Evolutionary conservation across 345 rosid genomes (phyloP).

Genomic region (Kandelia obovata): DNA sequence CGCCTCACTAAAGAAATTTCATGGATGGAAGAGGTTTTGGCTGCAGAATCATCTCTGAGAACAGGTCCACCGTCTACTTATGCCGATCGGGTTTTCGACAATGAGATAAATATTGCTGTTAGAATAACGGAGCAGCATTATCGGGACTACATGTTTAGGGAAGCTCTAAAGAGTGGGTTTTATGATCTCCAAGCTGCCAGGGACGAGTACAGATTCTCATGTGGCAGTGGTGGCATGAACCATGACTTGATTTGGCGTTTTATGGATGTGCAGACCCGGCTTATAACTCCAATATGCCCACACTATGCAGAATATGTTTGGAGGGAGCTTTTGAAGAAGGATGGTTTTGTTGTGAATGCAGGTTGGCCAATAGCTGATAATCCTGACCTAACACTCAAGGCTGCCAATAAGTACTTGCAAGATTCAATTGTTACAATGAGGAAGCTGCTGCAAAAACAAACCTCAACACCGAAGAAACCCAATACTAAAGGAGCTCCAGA

Average conservation of each 20-base stretch:
- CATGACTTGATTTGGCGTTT: constrained; percentile 57
- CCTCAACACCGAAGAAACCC: constrained; percentile 62
- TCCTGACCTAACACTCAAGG: constrained; percentile 74
- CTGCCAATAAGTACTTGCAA: constrained; percentile 87
- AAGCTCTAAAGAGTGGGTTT: constrained; percentile 84
- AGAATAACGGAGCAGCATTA: constrained; percentile 66
- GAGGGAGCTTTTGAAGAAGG: constrained; percentile 77
- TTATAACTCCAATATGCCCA: constrained; percentile 87
- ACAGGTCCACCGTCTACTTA: constrained; percentile 61
- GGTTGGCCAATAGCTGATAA: constrained; percentile 83
- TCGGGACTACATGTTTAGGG: constrained; percentile 72
- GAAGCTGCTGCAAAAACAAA: constrained; percentile 72
- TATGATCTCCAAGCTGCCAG: constrained; percentile 93
- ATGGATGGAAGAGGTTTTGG: constrained; percentile 84
- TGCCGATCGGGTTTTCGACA: constrained; percentile 84
- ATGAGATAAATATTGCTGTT: constrained; percentile 83
- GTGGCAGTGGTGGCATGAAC: constrained; percentile 76
- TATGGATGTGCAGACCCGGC: constrained; percentile 91
- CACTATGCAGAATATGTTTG: constrained; percentile 88
- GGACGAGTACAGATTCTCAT: constrained; percentile 85
- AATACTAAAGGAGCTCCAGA: constrained; percentile 59
- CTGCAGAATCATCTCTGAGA: constrained; percentile 68
- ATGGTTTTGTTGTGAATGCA: constrained; percentile 68
- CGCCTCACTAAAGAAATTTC: constrained; percentile 81
- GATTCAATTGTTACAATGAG: constrained; percentile 74